phyloP scores from a whole-genome alignment of 176 grass and related monocot genomes.

The Aegilops tauschii region DNA sequence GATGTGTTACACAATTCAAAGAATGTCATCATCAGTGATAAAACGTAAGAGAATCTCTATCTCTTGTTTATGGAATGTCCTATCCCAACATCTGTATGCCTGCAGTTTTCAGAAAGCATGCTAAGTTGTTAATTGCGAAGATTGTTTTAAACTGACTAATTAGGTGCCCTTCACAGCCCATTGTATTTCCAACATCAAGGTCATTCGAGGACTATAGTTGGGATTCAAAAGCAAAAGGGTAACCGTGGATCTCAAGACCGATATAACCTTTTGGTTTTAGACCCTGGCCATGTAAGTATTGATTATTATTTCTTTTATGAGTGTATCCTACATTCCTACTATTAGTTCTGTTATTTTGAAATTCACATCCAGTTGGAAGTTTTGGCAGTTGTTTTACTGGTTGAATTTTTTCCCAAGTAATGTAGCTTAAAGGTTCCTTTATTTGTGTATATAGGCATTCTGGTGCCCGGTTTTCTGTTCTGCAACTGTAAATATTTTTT shows the following conservation, averaged over 20 bases:
- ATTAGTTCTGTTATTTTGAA: background rate
- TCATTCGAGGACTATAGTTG: slow-evolving; percentile 93
- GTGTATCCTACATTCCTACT: too few species aligned
- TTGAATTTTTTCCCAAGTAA: background rate
- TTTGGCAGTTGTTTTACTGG: background rate
- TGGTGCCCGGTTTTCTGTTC: background rate
- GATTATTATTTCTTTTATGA: background rate
- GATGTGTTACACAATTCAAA: slow-evolving; percentile 36
- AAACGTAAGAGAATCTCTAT: slow-evolving; percentile 57
- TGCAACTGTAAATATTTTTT: background rate
- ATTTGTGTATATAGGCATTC: background rate
- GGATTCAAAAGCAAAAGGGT: slow-evolving; percentile 90
- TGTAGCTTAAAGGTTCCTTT: background rate
- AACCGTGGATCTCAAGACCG: slow-evolving; percentile 37
- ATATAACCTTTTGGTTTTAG: slow-evolving; percentile 34
- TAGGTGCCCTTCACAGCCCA: slow-evolving; percentile 40
- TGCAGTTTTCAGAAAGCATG: background rate
- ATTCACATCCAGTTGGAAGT: background rate
- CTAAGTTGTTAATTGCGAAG: background rate
- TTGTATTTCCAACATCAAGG: slow-evolving; percentile 95
- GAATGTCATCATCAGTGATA: slow-evolving; percentile 55
- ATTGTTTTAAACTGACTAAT: slow-evolving; percentile 13
- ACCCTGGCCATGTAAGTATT: slow-evolving; percentile 7
- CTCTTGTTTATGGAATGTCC: slow-evolving; percentile 13
- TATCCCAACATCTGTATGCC: slow-evolving; percentile 6